Conservation (phyloP, 805 yeast genomes). For the Nakazawaea wyomingensis region DNA sequence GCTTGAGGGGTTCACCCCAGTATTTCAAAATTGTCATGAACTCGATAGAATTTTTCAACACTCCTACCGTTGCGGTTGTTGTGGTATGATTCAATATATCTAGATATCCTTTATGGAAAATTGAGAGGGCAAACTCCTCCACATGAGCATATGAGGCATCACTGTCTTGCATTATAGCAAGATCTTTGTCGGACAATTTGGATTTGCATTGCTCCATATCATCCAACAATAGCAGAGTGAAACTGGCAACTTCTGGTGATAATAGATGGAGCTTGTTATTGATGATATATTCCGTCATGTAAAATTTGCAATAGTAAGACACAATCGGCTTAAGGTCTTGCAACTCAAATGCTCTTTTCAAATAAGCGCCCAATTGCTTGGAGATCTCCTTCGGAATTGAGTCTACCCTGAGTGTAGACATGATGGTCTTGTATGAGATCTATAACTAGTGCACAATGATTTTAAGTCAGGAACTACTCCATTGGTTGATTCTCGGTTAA, state of each 20-base stretch:
- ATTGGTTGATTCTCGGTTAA: conserved; percentile 13
- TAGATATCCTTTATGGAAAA: conserved; percentile 50
- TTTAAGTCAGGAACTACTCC: too few relatives aligned
- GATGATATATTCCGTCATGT: conserved; percentile 71
- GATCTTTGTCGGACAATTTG: conserved; percentile 31
- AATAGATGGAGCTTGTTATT: conserved; percentile 52
- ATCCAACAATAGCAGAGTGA: conserved; percentile 61
- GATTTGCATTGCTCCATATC: conserved; percentile 57
- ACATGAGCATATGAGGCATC: conserved; percentile 52
- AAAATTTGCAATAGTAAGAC: conserved; percentile 66
- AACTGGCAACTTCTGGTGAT: conserved; percentile 49
- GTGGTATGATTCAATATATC: conserved; percentile 40
- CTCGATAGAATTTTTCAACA: conserved; percentile 48
- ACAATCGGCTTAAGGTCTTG: conserved; percentile 55
- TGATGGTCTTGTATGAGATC: too few relatives aligned
- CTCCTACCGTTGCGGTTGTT: conserved; percentile 41
- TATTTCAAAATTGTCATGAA: conserved; percentile 47
- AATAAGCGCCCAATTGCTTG: conserved; percentile 38
- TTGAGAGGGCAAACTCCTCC: conserved; percentile 49
- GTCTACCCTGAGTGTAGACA: conserved; percentile 12
- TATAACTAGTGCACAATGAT: too few relatives aligned
- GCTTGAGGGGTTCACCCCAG: conserved; percentile 31
- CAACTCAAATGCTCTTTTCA: conserved; percentile 56
- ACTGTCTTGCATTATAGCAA: conserved; percentile 44
- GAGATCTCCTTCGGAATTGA: conserved; percentile 26